Base-by-base conservation (phyloP, 768 basidiomycete species). In the Lentinula raphanica region DNA sequence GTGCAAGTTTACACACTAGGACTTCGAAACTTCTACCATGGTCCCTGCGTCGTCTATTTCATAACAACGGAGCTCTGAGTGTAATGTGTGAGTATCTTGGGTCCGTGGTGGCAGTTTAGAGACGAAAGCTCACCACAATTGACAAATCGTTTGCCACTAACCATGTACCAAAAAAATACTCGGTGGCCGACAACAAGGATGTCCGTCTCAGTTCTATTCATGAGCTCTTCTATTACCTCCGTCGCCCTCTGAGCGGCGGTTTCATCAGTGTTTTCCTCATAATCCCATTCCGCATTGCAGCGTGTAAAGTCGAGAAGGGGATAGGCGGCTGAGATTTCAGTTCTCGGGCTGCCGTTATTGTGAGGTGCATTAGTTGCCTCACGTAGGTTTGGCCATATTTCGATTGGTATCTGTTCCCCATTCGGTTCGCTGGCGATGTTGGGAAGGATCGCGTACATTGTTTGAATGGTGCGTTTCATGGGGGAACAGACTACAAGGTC, bases 401-500 rank as follows among this genome's bases (percentile, higher is more conserved):
- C 58, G 28, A 62, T 17, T 19, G 49, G 4, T 23, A 46, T 50
- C 3, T 9, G 21, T 9, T 28, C 29, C 5, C 36, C 46, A 44
- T 35, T n/a, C n/a, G 27, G 29, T 17, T 5, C 39, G 6, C 19
- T 17, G 12, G 15, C 28, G n/a, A 64, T 48, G 31, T 55, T 51
- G 4, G 57, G 48, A 32, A 64, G 49, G 15, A 50, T 46, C 15
- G 42, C 46, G n/a, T 51, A 21, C 35, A 58, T 50, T 12, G 63
- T 64, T 28, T 64, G 61, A 32, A 64, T 64, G 15, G 63, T 61
- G 32, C 63, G 60, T 7, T 31, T 57, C 63, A 64, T 64, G 8
- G 63, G 63, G 17, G 63, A 64, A n/a, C 60, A 62, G 38, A 64
- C 59, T 7, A 64, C 56, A 38, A 64, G 58, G 29, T 64, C 63